These are phyloP conservation scores for Borealophlyctis nickersoniae DNA, from an alignment of 192 early-diverging fungal species.

Conservation along the genomic window DNA sequence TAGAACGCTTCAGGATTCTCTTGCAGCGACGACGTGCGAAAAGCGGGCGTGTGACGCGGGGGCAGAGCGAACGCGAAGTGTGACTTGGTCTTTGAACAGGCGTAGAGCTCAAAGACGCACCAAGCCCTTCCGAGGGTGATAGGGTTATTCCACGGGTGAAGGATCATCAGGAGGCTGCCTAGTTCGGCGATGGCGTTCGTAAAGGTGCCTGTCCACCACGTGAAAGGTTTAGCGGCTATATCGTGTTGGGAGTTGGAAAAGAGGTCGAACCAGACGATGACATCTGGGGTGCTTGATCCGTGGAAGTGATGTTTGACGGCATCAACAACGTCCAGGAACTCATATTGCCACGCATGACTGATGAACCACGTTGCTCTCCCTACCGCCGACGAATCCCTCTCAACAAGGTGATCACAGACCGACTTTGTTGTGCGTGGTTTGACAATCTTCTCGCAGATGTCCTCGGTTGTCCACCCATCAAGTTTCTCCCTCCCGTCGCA, in stretches of 20 bases:
- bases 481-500: not conserved
- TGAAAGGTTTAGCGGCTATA: not conserved
- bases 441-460: not conserved
- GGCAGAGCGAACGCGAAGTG: not conserved
- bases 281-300: not conserved
- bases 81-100: not conserved
- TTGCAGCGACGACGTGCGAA: not conserved
- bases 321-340: not conserved
- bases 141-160: not conserved
- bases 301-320: constrained; percentile 1
- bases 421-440: not conserved
- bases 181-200: not conserved
- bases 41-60: not conserved
- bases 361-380: not conserved
- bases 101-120: not conserved
- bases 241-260: not conserved
- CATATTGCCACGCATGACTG: not conserved
- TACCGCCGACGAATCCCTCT: not conserved
- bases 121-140: not conserved
- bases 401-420: not conserved
- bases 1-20: not conserved
- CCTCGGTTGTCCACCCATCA: not conserved
- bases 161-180: not conserved
- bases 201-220: not conserved
- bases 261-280: not conserved